Evolutionary conservation across 2,329 filamentous ascomycete species (phyloP).

Genomic region (Fusarium odoratissimum): DNA sequence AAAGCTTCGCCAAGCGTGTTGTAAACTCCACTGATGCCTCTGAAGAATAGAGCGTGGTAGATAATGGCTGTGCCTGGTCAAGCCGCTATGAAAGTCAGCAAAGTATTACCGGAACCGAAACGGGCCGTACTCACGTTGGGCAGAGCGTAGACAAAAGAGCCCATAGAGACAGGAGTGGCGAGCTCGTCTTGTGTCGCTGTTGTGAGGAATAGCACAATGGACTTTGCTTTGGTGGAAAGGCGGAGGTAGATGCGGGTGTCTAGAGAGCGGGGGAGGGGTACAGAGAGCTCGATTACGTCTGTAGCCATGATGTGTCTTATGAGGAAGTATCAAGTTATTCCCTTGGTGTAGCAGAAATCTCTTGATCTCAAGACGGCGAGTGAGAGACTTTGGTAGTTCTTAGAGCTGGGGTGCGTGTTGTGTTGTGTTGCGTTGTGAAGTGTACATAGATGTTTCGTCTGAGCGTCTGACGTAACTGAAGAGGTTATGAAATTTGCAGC

Average conservation of each 20-base stretch:
- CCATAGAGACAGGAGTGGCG: constrained; percentile 69
- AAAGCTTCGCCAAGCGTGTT: constrained; percentile 82
- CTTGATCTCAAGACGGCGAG: background rate
- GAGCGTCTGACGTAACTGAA: constrained; percentile 5
- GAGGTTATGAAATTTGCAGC: background rate
- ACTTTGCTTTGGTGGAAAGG: constrained; percentile 67
- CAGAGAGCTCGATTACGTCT: constrained; percentile 59
- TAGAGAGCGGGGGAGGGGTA: constrained; percentile 69
- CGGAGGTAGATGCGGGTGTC: constrained; percentile 72
- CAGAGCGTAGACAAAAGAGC: constrained; percentile 93
- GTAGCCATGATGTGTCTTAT: constrained; percentile 40
- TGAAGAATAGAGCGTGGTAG: constrained; percentile 81
- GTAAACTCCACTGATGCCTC: constrained; percentile 87
- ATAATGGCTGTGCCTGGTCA: constrained; percentile 71
- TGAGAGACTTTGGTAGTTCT: background rate
- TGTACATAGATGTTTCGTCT: background rate
- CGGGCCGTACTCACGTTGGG: constrained; percentile 74
- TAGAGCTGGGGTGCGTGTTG: background rate
- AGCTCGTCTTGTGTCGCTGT: constrained; percentile 66
- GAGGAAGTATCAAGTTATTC: background rate
- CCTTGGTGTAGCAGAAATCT: background rate
- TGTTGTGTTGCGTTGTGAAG: too few relatives aligned
- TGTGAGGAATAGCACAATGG: constrained; percentile 70
- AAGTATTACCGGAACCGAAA: constrained; percentile 7
- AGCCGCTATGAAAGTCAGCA: constrained; percentile 55